These are phyloP conservation scores for Lactarius akahatsu DNA, from an alignment of 768 basidiomycete species.

Conservation along the genomic window DNA sequence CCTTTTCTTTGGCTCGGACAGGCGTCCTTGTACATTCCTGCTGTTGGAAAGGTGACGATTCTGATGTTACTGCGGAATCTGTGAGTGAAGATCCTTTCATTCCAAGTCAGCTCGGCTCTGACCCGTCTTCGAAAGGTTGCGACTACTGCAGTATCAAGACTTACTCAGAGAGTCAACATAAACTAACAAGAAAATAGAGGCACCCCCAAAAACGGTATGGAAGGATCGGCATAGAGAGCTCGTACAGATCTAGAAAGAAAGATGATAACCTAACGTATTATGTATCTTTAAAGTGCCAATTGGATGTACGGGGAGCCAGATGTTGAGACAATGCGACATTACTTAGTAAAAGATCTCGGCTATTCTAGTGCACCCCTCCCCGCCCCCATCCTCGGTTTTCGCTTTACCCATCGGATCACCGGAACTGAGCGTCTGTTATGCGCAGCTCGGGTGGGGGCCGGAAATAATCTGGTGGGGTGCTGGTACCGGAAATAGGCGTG, in stretches of 20 bases:
- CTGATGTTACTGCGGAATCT: constrained; percentile 96
- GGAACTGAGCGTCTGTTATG: constrained; percentile 52
- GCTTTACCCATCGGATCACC: constrained; percentile 25
- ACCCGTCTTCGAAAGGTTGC: constrained; percentile 17
- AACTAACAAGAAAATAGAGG: not conserved
- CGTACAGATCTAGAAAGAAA: constrained; percentile 6
- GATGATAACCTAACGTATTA: not conserved
- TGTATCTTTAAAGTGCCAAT: constrained; percentile 11
- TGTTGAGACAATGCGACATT: constrained; percentile 22
- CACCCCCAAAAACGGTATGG: not conserved
- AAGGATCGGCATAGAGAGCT: constrained; percentile 2
- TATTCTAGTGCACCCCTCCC: constrained; percentile 14
- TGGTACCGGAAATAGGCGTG: constrained; percentile 63
- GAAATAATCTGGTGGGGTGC: constrained; percentile 33
- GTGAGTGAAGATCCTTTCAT: constrained; percentile 46
- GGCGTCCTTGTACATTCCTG: constrained; percentile 93
- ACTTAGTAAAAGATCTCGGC: constrained; percentile 24
- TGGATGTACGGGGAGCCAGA: not conserved
- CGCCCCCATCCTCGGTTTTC: not conserved
- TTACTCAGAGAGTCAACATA: constrained; percentile 2
- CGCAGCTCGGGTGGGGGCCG: constrained; percentile 35
- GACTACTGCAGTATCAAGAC: constrained; percentile 22
- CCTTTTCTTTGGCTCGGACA: constrained; percentile 33
- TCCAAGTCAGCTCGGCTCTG: not conserved
- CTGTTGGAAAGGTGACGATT: constrained; percentile 98